These are phyloP conservation scores for Apiospora arundinis DNA, from an alignment of 2,329 filamentous ascomycete species.

Conservation along the genomic window DNA sequence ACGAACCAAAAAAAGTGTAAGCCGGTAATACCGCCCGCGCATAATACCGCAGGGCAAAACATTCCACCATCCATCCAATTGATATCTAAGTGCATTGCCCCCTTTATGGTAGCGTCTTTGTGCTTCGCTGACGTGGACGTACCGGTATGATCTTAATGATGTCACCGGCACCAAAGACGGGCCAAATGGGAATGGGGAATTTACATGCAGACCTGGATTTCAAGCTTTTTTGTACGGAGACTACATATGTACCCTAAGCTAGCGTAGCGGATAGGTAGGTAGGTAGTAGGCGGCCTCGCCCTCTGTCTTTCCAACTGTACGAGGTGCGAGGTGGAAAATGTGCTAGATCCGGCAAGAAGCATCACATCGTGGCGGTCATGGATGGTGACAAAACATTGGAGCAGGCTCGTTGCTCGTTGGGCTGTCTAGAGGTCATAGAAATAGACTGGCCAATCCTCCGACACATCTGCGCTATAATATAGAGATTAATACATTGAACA, in stretches of 20 bases:
- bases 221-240: conserved; percentile 1
- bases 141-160: neutral
- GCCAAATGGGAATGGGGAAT: neutral
- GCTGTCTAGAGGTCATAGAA: too few relatives aligned
- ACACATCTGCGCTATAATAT: too few relatives aligned
- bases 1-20: neutral
- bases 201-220: neutral
- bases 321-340: neutral
- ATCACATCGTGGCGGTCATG: neutral
- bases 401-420: neutral
- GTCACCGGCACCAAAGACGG: neutral
- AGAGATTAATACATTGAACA: too few relatives aligned
- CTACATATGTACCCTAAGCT: neutral
- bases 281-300: neutral
- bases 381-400: neutral
- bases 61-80: neutral
- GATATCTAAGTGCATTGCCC: neutral
- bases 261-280: neutral
- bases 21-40: conserved; percentile 2
- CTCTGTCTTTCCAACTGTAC: neutral
- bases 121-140: conserved; percentile 11
- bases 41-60: neutral
- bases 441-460: too few relatives aligned
- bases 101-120: neutral
- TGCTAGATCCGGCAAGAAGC: neutral